Evolutionary conservation across 176 grass and related monocot genomes (phyloP), one percentile per base, ranked within the genome.

Genomic region (Elymus sibiricus): DNA sequence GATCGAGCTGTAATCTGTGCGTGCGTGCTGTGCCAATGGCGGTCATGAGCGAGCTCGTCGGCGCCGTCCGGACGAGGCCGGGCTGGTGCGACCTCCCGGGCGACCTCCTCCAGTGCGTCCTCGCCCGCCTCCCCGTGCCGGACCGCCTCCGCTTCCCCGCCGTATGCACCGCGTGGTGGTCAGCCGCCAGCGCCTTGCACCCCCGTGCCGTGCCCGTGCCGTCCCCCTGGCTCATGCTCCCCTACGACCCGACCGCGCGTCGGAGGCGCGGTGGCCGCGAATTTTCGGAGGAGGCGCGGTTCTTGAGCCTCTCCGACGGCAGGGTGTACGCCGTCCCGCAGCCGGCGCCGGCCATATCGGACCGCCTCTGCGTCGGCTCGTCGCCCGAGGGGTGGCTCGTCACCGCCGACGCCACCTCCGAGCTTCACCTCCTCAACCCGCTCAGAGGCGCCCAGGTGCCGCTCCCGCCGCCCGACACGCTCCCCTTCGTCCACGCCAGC

Each of bases 211-310:
- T 69, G 32, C 59, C 0, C 4, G 13, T 74, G 49, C 77, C 1
- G 24, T 82, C 84, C 26, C 90, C 90, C 11, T 94, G 93, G 90
- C 87, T 94, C 31, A 94, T 94, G 90, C 74, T 94, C 26, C 87
- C 87, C 1, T 85, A 49, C 63, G 86, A 88, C 26, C 82, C 67
- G 8, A 76, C 71, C 22, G 9, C 13, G 62, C 29, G 27, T 27
- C 2, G 39, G 7, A 5, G 63, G 11, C 74, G 16, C 46, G 5
- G 4, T 0, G 21, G 0, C 6, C n/a, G 14, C 7, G 68, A 5
- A 25, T 34, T 14, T 13, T 22, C 8, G 60, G 70, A 67, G 61
- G 77, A 59, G 70, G 83, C 79, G 49, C 65, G 73, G 59, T 94
- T 94, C 74, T 31, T 90, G 74, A 86, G 62, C 90, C 63, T 94